Percentiles rank a stretch among this genome's conserved stretches.
phyloP scores from a whole-genome alignment of 768 basidiomycete genomes.

The Hericium alpestre region DNA sequence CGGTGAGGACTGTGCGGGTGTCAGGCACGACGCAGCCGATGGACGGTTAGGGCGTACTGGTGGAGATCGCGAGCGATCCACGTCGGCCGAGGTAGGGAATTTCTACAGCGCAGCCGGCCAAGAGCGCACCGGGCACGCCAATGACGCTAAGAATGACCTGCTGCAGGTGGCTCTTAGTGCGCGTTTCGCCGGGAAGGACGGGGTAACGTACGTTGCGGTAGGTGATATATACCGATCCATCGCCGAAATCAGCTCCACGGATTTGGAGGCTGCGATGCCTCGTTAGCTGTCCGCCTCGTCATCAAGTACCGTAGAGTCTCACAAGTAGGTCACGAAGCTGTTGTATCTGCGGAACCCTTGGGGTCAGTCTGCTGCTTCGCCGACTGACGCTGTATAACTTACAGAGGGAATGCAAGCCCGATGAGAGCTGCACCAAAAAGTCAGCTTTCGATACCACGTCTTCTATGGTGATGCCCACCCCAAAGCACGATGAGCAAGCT shows the following conservation, averaged over 20 bases:
- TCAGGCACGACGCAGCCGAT: not conserved
- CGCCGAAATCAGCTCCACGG: slow-evolving; percentile 62
- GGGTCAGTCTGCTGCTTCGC: not conserved
- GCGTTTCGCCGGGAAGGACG: not conserved
- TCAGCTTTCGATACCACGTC: not conserved
- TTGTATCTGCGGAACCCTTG: slow-evolving; percentile 28
- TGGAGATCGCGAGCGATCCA: slow-evolving; percentile 43
- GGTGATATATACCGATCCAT: slow-evolving; percentile 57
- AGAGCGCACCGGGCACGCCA: slow-evolving; percentile 45
- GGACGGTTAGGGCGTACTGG: slow-evolving; percentile 20
- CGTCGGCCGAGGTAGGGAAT: slow-evolving; percentile 39
- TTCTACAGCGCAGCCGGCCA: slow-evolving; percentile 47
- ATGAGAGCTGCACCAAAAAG: slow-evolving; percentile 42
- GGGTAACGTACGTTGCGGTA: slow-evolving; percentile 50
- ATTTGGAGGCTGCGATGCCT: slow-evolving; percentile 37
- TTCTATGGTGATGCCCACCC: slow-evolving; percentile 24
- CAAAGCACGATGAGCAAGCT: slow-evolving; percentile 40
- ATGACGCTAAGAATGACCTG: slow-evolving; percentile 48
- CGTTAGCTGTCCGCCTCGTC: not conserved
- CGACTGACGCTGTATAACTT: slow-evolving; percentile 14
- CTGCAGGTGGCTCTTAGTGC: slow-evolving; percentile 15
- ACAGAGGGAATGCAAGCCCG: slow-evolving; percentile 67
- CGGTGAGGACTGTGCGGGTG: slow-evolving; percentile 32
- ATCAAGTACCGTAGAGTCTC: slow-evolving; percentile 9
- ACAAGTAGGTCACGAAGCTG: slow-evolving; percentile 46